A percentile compares a stretch with the other conserved stretches of the same genome.
Evolutionary conservation across 2,329 filamentous ascomycete species (phyloP).

Genomic region (Camptophora hylomeconis): DNA sequence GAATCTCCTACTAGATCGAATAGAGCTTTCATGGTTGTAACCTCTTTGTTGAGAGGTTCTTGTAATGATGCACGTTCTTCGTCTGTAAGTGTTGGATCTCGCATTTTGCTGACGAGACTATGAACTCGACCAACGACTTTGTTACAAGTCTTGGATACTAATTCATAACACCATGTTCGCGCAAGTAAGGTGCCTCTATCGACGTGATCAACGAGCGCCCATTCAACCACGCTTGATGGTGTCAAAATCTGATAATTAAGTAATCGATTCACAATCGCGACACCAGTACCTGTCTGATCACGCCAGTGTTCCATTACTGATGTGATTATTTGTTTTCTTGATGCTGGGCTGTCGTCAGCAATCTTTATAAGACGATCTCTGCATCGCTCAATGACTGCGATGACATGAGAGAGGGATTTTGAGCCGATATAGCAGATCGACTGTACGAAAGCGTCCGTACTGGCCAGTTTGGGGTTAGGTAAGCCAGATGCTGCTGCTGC

Average conservation of each 20-base stretch:
- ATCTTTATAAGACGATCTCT: conserved; percentile 77
- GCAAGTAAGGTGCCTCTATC: conserved; percentile 56
- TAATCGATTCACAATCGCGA: conserved; percentile 90
- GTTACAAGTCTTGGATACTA: conserved; percentile 73
- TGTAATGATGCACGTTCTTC: conserved; percentile 47
- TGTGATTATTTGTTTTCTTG: conserved; percentile 75
- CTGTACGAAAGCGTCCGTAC: conserved; percentile 87
- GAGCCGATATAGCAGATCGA: conserved; percentile 86
- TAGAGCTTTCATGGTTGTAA: conserved; percentile 61
- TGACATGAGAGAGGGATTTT: conserved; percentile 89
- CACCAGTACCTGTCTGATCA: conserved; percentile 78
- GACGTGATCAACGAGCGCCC: conserved; percentile 62
- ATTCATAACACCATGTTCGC: conserved; percentile 70
- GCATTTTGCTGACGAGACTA: conserved; percentile 57
- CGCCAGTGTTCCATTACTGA: conserved; percentile 89
- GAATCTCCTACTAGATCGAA: conserved; percentile 73
- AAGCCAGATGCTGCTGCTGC: conserved; percentile 57
- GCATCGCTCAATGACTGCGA: conserved; percentile 89
- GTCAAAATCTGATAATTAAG: conserved; percentile 94
- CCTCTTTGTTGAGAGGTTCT: conserved; percentile 51
- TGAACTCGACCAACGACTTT: conserved; percentile 82
- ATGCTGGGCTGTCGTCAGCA: conserved; percentile 59
- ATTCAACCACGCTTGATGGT: conserved; percentile 73
- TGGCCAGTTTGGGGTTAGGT: conserved; percentile 64
- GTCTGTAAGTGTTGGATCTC: conserved; percentile 41